A percentile compares a stretch with the other conserved stretches of the same genome.
Conservation (phyloP, 768 basidiomycete genomes). For the Dendrothele bispora region DNA sequence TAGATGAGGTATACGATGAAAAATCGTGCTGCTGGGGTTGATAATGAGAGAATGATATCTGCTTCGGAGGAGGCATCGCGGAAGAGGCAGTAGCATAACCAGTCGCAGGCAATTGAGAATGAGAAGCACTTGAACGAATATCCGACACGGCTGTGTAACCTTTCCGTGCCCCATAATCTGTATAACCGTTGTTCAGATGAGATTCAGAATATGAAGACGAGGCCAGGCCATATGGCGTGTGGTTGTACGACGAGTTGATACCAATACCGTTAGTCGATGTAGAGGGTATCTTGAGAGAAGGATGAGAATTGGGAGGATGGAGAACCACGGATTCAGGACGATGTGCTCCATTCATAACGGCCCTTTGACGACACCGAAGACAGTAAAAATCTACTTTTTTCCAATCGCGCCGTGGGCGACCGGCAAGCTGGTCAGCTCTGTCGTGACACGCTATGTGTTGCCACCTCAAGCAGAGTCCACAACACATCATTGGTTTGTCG, state of each 20-base stretch:
- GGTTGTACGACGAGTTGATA: not conserved
- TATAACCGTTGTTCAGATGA: conserved; percentile 1
- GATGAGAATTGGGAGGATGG: conserved; percentile 3
- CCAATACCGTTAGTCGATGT: too few relatives aligned
- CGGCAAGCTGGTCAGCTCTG: conserved; percentile 58
- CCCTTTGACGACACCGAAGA: conserved; percentile 45
- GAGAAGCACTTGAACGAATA: not conserved
- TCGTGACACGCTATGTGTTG: conserved; percentile 91
- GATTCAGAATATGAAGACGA: not conserved
- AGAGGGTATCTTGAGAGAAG: conserved; percentile 1
- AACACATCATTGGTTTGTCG: conserved; percentile 75
- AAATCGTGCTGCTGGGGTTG: conserved; percentile 45
- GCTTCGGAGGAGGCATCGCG: conserved; percentile 1
- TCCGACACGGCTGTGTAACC: not conserved
- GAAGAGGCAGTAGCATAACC: not conserved
- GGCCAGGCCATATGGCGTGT: conserved; percentile 6
- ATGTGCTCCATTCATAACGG: not conserved
- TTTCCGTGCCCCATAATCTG: not conserved
- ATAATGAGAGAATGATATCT: conserved; percentile 47
- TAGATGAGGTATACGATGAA: conserved; percentile 12
- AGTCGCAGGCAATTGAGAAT: not conserved
- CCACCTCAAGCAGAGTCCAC: conserved; percentile 82
- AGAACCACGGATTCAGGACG: conserved; percentile 1
- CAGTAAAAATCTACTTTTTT: conserved; percentile 83
- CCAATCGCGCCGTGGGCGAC: conserved; percentile 78